These are phyloP conservation scores for Bromus sterilis DNA, from an alignment of 176 grass and related monocot genomes.

Conservation along the genomic window DNA sequence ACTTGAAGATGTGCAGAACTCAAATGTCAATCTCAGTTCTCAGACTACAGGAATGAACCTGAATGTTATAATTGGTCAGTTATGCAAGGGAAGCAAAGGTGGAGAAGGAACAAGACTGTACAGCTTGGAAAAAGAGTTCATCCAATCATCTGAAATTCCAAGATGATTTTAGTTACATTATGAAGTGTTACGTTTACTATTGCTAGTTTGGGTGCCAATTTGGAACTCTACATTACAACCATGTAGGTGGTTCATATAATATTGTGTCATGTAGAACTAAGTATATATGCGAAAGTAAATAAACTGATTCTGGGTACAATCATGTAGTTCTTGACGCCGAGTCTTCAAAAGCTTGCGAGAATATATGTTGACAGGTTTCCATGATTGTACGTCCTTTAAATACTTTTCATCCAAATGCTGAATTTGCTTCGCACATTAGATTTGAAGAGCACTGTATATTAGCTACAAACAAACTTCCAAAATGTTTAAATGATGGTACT, in stretches of 20 bases:
- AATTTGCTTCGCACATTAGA: no score
- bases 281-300: neutral
- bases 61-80: neutral
- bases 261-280: neutral
- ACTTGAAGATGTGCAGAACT: neutral
- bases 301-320: neutral
- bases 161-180: neutral
- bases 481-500: no score
- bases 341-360: no score
- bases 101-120: neutral
- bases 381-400: no score
- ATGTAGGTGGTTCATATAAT: neutral
- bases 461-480: no score
- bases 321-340: no score
- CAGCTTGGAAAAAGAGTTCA: neutral
- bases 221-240: neutral
- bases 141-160: neutral
- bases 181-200: neutral
- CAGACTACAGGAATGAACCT: neutral
- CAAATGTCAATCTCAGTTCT: neutral
- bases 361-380: no score
- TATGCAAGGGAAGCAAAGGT: neutral
- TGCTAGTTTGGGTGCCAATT: neutral
- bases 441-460: no score
- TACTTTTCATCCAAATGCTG: no score